Conservation (phyloP, 345 rosid species). For the Camelina sativa region DNA sequence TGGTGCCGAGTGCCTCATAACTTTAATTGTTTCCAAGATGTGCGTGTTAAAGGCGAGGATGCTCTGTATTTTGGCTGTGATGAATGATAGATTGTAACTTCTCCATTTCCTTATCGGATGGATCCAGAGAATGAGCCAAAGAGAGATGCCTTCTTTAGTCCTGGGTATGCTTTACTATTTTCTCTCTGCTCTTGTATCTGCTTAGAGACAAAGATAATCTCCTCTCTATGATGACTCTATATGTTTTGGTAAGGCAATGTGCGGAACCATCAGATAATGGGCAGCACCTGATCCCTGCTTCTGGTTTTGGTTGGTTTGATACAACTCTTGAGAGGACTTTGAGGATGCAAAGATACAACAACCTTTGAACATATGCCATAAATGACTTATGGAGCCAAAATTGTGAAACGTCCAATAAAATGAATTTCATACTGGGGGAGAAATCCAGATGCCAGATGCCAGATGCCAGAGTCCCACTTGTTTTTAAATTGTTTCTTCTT, state of each 20-base stretch:
- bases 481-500: background rate
- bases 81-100: conserved; percentile 28
- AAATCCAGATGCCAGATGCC: background rate
- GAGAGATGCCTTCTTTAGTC: background rate
- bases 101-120: conserved; percentile 33
- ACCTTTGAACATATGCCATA: background rate
- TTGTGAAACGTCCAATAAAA: background rate
- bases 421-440: background rate
- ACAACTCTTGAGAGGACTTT: conserved; percentile 1
- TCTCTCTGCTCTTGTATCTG: background rate
- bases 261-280: background rate
- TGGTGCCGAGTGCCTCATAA: background rate
- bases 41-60: background rate
- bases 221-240: background rate
- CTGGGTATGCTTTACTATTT: background rate
- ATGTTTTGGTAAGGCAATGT: background rate
- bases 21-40: conserved; percentile 24
- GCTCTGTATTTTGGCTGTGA: conserved; percentile 41
- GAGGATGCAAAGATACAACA: background rate
- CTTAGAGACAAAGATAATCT: background rate
- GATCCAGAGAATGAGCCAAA: conserved; percentile 3
- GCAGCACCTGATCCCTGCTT: background rate
- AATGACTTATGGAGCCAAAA: background rate
- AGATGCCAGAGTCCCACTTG: conserved; percentile 20
- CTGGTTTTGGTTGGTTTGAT: conserved; percentile 24